Percentiles rank a stretch among this genome's conserved stretches.
Conservation (phyloP, 805 yeast species). For the Saccharomyces jurei region DNA sequence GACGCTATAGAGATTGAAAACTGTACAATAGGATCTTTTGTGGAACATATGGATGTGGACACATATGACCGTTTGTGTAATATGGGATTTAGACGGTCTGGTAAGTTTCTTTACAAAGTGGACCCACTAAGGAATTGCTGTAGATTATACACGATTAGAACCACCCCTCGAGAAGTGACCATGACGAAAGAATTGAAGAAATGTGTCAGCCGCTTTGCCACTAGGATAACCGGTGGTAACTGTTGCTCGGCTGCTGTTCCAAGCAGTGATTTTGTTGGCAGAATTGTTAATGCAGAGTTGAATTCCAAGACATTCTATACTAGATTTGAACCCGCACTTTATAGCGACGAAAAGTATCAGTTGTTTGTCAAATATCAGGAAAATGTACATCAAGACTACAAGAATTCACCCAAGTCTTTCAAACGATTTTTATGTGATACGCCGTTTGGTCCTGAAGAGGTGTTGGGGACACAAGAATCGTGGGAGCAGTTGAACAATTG, state of each 20-base stretch:
- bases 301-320: slow-evolving; percentile 32
- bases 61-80: slow-evolving; percentile 62
- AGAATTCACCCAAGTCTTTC: slow-evolving; percentile 43
- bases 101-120: slow-evolving; percentile 54
- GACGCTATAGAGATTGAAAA: slow-evolving; percentile 11
- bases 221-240: slow-evolving; percentile 4
- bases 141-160: slow-evolving; percentile 67
- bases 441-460: slow-evolving; percentile 41
- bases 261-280: slow-evolving; percentile 17
- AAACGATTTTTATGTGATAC: slow-evolving; percentile 57
- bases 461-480: slow-evolving; percentile 17
- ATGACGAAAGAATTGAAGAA: slow-evolving; percentile 61
- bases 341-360: slow-evolving; percentile 50
- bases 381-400: slow-evolving; percentile 57
- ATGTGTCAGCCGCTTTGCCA: slow-evolving; percentile 50
- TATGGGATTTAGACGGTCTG: slow-evolving; percentile 74
- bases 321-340: slow-evolving; percentile 43
- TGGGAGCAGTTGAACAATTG: slow-evolving; percentile 32
- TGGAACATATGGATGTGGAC: slow-evolving; percentile 38
- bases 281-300: slow-evolving; percentile 35
- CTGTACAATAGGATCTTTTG: slow-evolving; percentile 34
- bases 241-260: background rate
- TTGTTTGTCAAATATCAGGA: slow-evolving; percentile 64
- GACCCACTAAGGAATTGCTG: slow-evolving; percentile 73
- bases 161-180: slow-evolving; percentile 39